Percentiles rank a stretch among this genome's conserved stretches.
These are phyloP conservation scores for Tetradesmus obliquus DNA, from an alignment of 139 green algal species.

Conservation along the genomic window DNA sequence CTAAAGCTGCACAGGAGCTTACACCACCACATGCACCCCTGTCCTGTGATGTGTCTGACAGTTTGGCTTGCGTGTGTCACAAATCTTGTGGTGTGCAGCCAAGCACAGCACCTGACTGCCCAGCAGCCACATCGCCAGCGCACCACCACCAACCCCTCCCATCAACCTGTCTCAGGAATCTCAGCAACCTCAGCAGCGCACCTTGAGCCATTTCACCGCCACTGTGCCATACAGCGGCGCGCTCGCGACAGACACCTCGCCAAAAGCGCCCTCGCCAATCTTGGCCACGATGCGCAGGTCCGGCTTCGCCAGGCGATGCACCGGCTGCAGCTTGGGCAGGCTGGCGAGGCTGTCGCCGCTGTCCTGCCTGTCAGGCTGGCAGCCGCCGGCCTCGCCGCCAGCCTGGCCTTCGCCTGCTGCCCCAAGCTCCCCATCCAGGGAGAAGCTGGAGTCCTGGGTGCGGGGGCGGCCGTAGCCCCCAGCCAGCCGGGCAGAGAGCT, in stretches of 20 bases:
- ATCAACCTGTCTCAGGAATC: not conserved
- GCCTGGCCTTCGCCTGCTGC: not conserved
- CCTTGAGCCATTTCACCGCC: slow-evolving; percentile 90
- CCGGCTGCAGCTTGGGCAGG: slow-evolving; percentile 53
- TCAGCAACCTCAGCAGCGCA: not conserved
- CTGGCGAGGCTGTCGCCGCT: slow-evolving; percentile 45
- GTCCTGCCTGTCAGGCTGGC: slow-evolving; percentile 11
- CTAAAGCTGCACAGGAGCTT: not conserved
- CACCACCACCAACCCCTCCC: not conserved
- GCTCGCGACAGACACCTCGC: slow-evolving; percentile 81
- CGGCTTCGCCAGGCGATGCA: slow-evolving; percentile 52
- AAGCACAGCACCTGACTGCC: too few relatives aligned
- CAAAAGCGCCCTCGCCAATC: slow-evolving; percentile 88
- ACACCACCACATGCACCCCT: too few relatives aligned
- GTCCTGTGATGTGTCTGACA: not conserved
- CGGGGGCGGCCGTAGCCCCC: slow-evolving; percentile 1
- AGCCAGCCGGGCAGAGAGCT: not conserved
- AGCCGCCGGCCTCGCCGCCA: not conserved
- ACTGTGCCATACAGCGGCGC: slow-evolving; percentile 79
- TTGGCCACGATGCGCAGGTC: slow-evolving; percentile 71
- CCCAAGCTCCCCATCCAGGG: slow-evolving; percentile 19
- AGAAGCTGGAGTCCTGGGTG: slow-evolving; percentile 47
- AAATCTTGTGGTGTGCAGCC: too few relatives aligned
- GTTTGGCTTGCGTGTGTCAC: too few relatives aligned
- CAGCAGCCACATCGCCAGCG: not conserved